These are phyloP conservation scores for Theileria equi DNA, from an alignment of 169 alveolate species.

Conservation along the genomic window DNA sequence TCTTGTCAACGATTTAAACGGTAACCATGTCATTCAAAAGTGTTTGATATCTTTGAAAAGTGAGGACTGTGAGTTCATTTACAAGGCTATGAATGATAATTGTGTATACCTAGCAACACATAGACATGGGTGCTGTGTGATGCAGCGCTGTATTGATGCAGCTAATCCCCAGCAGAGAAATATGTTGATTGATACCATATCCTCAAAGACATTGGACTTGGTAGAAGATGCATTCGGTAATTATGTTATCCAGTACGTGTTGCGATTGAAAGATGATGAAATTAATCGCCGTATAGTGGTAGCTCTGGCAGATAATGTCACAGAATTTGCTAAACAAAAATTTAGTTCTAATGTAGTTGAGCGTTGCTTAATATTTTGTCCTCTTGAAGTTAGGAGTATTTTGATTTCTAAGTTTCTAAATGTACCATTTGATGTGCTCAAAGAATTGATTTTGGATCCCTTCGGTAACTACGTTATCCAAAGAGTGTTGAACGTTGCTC, in stretches of 20 bases:
- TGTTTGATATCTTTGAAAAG: conserved; percentile 74
- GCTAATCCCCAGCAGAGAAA: conserved; percentile 73
- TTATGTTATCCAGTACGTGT: conserved; percentile 89
- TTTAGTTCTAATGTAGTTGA: conserved; percentile 93
- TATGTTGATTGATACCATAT: conserved; percentile 71
- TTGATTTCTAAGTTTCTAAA: conserved; percentile 67
- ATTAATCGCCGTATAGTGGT: conserved; percentile 71
- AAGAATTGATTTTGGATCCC: conserved; percentile 73
- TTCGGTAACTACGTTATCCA: conserved; percentile 83
- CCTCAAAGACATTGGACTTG: conserved; percentile 75
- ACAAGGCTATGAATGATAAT: conserved; percentile 71
- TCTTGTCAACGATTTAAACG: conserved; percentile 85
- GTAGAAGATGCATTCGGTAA: conserved; percentile 93
- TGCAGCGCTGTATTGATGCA: conserved; percentile 90
- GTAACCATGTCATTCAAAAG: conserved; percentile 90
- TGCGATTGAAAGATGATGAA: conserved; percentile 73
- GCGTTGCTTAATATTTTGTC: conserved; percentile 71
- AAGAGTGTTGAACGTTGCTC: conserved; percentile 72
- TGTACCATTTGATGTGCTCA: conserved; percentile 63
- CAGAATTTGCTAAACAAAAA: conserved; percentile 85
- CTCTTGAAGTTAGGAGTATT: conserved; percentile 52
- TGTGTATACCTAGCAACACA: conserved; percentile 84
- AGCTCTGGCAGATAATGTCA: conserved; percentile 74
- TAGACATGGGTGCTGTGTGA: conserved; percentile 93
- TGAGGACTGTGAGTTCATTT: conserved; percentile 81